These are phyloP conservation scores for Raddia guianensis DNA, from an alignment of 176 grass and related monocot genomes.

Conservation along the genomic window DNA sequence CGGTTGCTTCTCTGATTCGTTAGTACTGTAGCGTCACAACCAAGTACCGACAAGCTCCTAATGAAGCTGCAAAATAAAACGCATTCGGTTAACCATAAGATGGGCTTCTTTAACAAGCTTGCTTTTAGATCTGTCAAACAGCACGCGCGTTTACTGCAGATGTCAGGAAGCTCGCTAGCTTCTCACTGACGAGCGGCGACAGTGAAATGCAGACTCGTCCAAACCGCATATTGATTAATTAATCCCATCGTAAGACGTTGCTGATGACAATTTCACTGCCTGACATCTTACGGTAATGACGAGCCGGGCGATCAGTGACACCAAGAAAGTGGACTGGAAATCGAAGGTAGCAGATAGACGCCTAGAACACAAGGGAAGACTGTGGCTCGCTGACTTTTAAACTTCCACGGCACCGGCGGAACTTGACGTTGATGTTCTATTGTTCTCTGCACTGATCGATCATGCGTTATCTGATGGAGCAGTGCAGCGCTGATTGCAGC, in stretches of 20 bases:
- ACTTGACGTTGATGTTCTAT: slow-evolving; percentile 6
- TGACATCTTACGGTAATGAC: neutral
- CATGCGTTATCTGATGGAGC: slow-evolving; percentile 10
- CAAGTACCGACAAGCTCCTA: no score
- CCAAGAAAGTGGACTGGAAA: neutral
- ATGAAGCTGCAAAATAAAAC: no score
- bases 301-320: neutral
- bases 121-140: no score
- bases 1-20: slow-evolving; percentile 28
- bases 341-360: neutral
- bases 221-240: no score
- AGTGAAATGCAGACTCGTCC: no score
- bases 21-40: neutral
- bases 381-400: slow-evolving; percentile 20
- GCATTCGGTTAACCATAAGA: no score
- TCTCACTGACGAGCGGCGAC: no score
- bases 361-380: slow-evolving; percentile 1
- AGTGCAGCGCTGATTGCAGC: neutral
- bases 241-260: no score
- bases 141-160: no score
- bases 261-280: neutral
- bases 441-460: neutral
- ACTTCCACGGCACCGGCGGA: slow-evolving; percentile 35
- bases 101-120: no score
- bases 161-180: no score